Percentiles rank a stretch among this genome's conserved stretches.
Evolutionary conservation across 1,139 yeast genomes (phyloP).

Genomic region (Suhomyces guaymorum): DNA sequence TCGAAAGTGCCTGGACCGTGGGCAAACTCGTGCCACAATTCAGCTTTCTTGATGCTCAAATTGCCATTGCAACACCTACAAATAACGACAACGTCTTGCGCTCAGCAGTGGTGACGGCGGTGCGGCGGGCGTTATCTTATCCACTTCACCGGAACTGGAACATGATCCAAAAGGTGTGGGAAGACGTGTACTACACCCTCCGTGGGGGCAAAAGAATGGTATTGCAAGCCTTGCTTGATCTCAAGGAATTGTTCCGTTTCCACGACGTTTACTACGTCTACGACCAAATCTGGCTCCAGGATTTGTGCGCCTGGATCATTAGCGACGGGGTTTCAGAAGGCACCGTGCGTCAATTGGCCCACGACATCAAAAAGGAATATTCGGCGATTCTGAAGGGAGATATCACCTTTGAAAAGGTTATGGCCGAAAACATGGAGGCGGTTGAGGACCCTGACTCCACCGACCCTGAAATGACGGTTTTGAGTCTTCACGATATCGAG

Average conservation of each 20-base stretch:
- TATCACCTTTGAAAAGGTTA: slow-evolving; percentile 42
- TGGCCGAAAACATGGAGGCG: too few relatives aligned
- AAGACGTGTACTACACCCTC: slow-evolving; percentile 66
- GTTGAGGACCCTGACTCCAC: too few relatives aligned
- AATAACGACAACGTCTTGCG: slow-evolving; percentile 34
- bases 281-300: slow-evolving; percentile 77
- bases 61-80: slow-evolving; percentile 38
- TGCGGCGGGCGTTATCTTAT: slow-evolving; percentile 71
- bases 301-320: slow-evolving; percentile 77
- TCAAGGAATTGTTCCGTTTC: slow-evolving; percentile 73
- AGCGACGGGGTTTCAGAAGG: slow-evolving; percentile 52
- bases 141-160: slow-evolving; percentile 78
- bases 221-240: slow-evolving; percentile 56
- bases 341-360: slow-evolving; percentile 61
- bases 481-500: slow-evolving; percentile 52
- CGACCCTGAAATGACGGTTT: slow-evolving; percentile 44
- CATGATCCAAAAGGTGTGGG: slow-evolving; percentile 64
- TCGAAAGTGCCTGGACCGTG: slow-evolving; percentile 92
- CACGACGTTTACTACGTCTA: slow-evolving; percentile 90
- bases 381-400: slow-evolving; percentile 26
- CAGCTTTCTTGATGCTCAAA: slow-evolving; percentile 63
- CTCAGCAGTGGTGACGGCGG: slow-evolving; percentile 58
- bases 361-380: slow-evolving; percentile 52
- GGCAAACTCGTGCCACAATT: slow-evolving; percentile 84
- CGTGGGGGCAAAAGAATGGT: slow-evolving; percentile 70